Base-by-base conservation (phyloP, 1,284 basidiomycete species). In the Austroboletus rostrupii region DNA sequence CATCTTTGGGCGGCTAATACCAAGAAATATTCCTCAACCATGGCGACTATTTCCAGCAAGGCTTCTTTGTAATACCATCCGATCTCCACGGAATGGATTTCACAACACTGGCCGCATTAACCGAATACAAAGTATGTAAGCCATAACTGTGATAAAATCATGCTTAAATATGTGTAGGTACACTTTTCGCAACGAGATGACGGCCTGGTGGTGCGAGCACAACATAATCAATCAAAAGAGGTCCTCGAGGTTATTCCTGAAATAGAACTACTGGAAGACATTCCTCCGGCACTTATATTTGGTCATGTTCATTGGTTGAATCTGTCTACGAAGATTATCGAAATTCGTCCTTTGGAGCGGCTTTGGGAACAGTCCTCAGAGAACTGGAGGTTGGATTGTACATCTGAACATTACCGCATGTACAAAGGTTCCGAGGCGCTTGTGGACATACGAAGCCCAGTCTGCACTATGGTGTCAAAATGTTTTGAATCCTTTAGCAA, bases 301-400 rank as follows among this genome's bases (percentile, higher is more conserved):
- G 59, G 64, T 16, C 65, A 70, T 44, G 56, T 61, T 5, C 72
- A 74, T 51, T 77, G 75, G 74, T 51, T 76, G 41, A 55, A 69
- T 31, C 31, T 70, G 5, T 20, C 48, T 0, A 58, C 57, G 1
- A 41, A 51, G 0, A 43, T 53, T 2, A 58, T 77, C 0, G 70
- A 73, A 48, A 16, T 33, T 13, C 32, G 32, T 7, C 32, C 32
- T 33, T 33, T 33, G 12, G 32, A 16, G 32, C 32, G 32, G 2
- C 47, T 53, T 3, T 70, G 70, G 69, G 31, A 47, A 3, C 17
- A 47, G 3, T 55, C 55, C 0, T 23, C 43, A n/a, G 17, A 37
- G 36, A 17, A 37, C 36, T 37, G 36, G 36, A 19, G n/a, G n/a
- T n/a, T 37, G 8, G 17, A 19, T 11, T 37, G 36, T 37, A 8